phyloP scores from a whole-genome alignment of 257 asterid species.

The Echites panduratus region DNA sequence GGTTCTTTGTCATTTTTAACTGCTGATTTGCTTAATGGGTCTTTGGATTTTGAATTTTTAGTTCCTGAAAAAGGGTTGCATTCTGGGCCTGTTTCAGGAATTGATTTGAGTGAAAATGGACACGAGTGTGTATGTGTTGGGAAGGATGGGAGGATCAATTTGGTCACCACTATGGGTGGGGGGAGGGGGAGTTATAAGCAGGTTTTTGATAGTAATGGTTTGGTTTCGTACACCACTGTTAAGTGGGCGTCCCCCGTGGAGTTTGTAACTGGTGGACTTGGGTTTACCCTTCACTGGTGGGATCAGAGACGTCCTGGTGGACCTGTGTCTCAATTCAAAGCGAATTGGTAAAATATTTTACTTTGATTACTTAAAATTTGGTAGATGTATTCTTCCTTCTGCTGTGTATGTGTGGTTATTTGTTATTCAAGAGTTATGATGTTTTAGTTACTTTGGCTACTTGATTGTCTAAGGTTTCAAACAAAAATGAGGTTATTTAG shows the following conservation, averaged over 20 bases:
- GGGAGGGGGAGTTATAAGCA: slow-evolving; percentile 36
- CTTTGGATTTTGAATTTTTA: slow-evolving; percentile 35
- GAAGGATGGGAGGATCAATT: slow-evolving; percentile 76
- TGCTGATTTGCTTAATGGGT: slow-evolving; percentile 45
- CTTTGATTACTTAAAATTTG: neutral
- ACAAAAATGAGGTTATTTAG: neutral
- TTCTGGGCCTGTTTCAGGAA: slow-evolving; percentile 43
- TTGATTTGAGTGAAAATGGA: slow-evolving; percentile 69
- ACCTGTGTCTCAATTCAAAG: slow-evolving; percentile 64
- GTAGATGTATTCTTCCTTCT: neutral
- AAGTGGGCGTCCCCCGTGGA: slow-evolving; percentile 90
- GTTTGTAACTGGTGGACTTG: slow-evolving; percentile 84
- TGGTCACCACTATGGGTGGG: slow-evolving; percentile 31
- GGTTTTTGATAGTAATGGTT: slow-evolving; percentile 62
- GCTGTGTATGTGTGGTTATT: neutral
- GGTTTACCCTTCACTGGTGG: slow-evolving; percentile 90
- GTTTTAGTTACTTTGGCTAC: neutral
- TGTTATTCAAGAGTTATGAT: neutral
- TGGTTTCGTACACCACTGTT: slow-evolving; percentile 65
- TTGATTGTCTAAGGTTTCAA: neutral
- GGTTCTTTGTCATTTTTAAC: slow-evolving; percentile 48
- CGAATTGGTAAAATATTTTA: slow-evolving; percentile 48
- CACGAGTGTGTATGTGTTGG: slow-evolving; percentile 74
- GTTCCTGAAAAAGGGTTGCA: slow-evolving; percentile 52
- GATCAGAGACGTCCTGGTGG: slow-evolving; percentile 76